Base-by-base conservation (phyloP, 306 rosid genomes). In the Betula pendula region DNA sequence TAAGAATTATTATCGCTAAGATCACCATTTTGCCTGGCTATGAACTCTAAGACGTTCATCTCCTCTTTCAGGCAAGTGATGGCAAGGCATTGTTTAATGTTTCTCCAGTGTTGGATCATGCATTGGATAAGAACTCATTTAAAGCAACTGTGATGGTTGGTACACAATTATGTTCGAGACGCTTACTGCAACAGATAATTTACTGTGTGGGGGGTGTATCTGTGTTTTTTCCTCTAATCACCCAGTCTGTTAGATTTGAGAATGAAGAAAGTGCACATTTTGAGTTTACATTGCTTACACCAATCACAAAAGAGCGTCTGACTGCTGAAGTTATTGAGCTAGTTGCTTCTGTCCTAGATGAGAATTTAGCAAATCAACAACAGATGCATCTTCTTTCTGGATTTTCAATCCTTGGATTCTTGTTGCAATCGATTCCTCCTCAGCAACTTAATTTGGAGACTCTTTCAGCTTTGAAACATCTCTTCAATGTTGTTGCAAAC, bases 361-460 rank as follows among this genome's bases (percentile, higher is more conserved):
- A 95, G 75, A 95, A 92, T 84, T 72, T 89, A 69, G 92, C 96
- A 76, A 95, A 92, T 85, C 98, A 92, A 73, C 98, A 95, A 73
- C 98, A 95, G 82, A 95, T 95, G 98, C 93, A 90, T 91, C 89
- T 95, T 77, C 96, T 92, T 51, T 92, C 96, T 74, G 98, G 98
- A 77, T 95, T 95, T 87, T 88, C 97, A 72, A 88, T 95, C 75
- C 84, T 95, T 84, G 98, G 98, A 73, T 95, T 92, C 80, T 82
- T 95, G 84, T 88, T 95, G 86, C 98, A 92, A 74, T 92, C 98
- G 13, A 91, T 92, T 82, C 92, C 96, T 84, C 90, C 93, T 1
- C 75, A 73, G 72, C 97, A 89, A 80, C 97, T 92, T 76, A 90
- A 88, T 81, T 74, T 92, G 86, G 95, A 95, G 78, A 88, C 91